These are phyloP conservation scores for Mediolabrus comicus DNA, from an alignment of 108 stramenopile genomes.

Conservation along the genomic window DNA sequence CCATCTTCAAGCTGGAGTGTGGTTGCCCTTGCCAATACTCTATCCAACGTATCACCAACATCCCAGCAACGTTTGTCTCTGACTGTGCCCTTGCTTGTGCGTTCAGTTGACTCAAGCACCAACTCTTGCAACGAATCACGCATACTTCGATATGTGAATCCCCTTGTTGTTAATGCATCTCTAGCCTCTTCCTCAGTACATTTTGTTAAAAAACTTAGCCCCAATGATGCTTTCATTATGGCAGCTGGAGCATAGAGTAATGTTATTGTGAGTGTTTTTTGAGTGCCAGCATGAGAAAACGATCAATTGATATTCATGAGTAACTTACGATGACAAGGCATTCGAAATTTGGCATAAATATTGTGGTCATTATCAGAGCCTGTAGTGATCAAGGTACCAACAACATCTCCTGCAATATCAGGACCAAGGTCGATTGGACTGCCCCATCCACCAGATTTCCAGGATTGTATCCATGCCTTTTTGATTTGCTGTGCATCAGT, in stretches of 20 bases:
- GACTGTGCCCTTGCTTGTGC: conserved; percentile 13
- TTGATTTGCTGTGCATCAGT: background rate
- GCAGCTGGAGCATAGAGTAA: too few species aligned
- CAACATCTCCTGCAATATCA: conserved; percentile 18
- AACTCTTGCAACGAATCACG: conserved; percentile 23
- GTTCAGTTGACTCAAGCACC: conserved; percentile 18
- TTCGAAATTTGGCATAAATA: conserved; percentile 35
- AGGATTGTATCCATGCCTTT: conserved; percentile 23
- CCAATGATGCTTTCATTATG: conserved; percentile 13
- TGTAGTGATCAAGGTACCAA: conserved; percentile 15
- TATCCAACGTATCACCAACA: conserved; percentile 15
- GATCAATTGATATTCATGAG: too few species aligned
- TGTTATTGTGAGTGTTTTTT: too few species aligned
- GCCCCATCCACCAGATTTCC: conserved; percentile 33
- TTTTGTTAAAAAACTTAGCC: conserved; percentile 12
- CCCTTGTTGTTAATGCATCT: conserved; percentile 9
- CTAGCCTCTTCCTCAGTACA: conserved; percentile 19
- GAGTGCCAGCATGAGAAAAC: too few species aligned
- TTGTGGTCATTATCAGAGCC: conserved; percentile 33
- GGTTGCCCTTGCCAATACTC: conserved; percentile 19
- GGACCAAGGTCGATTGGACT: conserved; percentile 27
- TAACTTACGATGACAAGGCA: conserved; percentile 43
- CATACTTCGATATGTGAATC: conserved; percentile 28
- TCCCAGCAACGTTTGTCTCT: conserved; percentile 31
- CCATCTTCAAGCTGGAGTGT: conserved; percentile 14